phyloP scores from a whole-genome alignment of 257 asterid species.

The Cynanchum wilfordii region DNA sequence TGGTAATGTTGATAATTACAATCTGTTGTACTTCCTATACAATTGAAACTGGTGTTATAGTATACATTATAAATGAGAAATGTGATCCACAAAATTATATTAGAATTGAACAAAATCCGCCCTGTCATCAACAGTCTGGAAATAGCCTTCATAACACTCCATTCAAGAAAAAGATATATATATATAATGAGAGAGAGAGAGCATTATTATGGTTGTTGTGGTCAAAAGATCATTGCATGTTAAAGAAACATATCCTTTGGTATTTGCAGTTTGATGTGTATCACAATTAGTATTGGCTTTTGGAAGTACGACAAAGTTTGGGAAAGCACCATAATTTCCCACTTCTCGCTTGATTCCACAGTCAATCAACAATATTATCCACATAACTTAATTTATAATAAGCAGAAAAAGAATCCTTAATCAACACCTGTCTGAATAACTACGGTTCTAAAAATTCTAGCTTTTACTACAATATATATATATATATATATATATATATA shows the following conservation, averaged over 20 bases:
- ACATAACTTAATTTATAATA: background rate
- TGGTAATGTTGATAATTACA: background rate
- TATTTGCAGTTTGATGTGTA: constrained; percentile 4
- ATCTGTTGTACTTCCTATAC: background rate
- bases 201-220: background rate
- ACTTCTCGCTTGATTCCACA: background rate
- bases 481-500: no score
- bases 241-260: background rate
- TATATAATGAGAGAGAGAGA: background rate
- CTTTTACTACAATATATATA: background rate
- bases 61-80: background rate
- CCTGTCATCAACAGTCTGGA: background rate
- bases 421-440: constrained; percentile 5
- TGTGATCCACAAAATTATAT: no score
- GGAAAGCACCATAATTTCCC: constrained; percentile 1
- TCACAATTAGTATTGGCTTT: background rate
- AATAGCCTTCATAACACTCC: no score
- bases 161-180: no score
- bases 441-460: background rate
- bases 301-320: background rate
- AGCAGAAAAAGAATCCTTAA: background rate
- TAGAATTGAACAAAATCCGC: no score
- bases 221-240: background rate
- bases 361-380: background rate
- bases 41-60: background rate